Evolutionary conservation across 2,329 filamentous ascomycete species (phyloP), one percentile per base, ranked within the genome.

Genomic region (Xylaria sp.): DNA sequence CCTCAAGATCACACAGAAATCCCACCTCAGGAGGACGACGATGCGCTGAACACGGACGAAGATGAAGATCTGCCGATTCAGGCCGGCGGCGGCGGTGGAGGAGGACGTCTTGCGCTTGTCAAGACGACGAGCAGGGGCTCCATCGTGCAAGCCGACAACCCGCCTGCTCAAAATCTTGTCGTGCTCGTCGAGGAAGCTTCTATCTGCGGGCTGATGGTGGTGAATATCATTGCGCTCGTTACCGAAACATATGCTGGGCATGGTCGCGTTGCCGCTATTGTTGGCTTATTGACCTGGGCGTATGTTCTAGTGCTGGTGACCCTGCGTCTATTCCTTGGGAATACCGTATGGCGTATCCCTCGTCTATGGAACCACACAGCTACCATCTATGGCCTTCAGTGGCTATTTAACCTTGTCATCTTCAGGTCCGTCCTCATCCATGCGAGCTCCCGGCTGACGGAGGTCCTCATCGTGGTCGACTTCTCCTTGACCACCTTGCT

Each of bases 281-380:
- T 89, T 3, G 90, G 90, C 59, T 83, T 97, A 40, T 80, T 89
- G 11, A 89, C 89, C 36, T 98, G 96, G 95, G 80, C 88, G 61
- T 99, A 98, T 78, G 88, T 94, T 46, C 84, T 95, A 33, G 81
- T 90, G 17, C 86, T 99, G 67, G 90, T 90, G 15, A 87, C 89
- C 23, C 81, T 94, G 51, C 90, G 96, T 40, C 83, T 97, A 75
- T 90, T 81, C 81, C 88, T 85, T 81, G 90, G 80, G 80, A 89
- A 83, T 81, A 88, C 82, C 75, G 88, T 84, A 85, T 93, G 82
- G 87, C 87, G 79, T 80, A 79, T 96, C 15, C 90, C 92, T 9
- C 86, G 87, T 67, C 83, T 98, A 9, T 99, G 96, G 96, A 94
- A 95, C 77, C 96, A 99, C 80, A 98, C 96, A 0, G 92, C 93